Base-by-base conservation (phyloP, 2,329 filamentous ascomycete species). In the Elsinoe arachidis region DNA sequence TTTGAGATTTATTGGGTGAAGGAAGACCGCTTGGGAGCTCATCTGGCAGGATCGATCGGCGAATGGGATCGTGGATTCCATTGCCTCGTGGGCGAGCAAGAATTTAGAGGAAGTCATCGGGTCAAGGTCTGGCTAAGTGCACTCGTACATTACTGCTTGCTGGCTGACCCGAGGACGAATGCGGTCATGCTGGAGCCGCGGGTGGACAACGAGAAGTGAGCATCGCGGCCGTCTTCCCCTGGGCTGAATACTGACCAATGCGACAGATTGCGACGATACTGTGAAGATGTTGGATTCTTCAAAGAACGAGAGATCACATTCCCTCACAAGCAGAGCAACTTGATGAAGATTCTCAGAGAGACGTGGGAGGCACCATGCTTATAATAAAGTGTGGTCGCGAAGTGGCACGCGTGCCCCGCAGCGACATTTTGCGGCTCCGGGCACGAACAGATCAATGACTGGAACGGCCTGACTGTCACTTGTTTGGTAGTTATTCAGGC, bases 1-100 rank as follows among this genome's bases (percentile, higher is more conserved):
- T 96, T 99, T 68, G 93, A 99, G 74, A 80, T 99, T 34, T 99
- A 99, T 74, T 99, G 93, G 92, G 90, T 93, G 2, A 96, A 95
- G 67, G 93, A 99, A 69, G 93, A 97, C 67, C 74, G 78, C 0
- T 70, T 99, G 0, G 90, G 88, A 0, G 80, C 78, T 49, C 78
- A 89, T 62, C 72, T 95, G 3, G 84, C 69, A 0, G 79, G 79
- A 19, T 79, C 81, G 2, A 82, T 84, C 0, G 82, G 80, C 6
- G 88, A 96, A 65, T 97, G 87, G 72, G 92, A 97, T 65, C 79
- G 93, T 5, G 93, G 93, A 0, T 74, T 97, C 15, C 93, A 99
- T 67, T 83, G 93, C 11, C 76, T 99, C 38, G 81, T 99, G 2
- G 93, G 93, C 1, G 93, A 97, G 73, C 85, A 96, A 65, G 95